phyloP scores from a whole-genome alignment of 768 basidiomycete genomes.

The Collybiopsis confluens region DNA sequence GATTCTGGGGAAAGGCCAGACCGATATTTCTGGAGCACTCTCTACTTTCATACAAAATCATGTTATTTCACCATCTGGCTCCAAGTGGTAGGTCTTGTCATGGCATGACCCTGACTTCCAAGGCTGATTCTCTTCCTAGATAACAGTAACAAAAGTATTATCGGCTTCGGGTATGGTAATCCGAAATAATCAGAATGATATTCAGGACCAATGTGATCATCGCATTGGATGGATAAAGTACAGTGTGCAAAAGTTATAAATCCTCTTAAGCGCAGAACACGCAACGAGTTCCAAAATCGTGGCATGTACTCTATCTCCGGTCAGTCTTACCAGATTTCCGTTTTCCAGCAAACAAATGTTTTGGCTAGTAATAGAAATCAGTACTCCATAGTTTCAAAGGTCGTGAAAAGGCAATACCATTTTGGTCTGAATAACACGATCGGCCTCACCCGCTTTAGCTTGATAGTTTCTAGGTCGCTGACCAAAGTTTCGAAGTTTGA shows the following conservation, averaged over 20 bases:
- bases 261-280: too few relatives aligned
- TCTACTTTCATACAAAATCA: slow-evolving; percentile 63
- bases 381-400: not conserved
- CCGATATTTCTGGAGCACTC: slow-evolving; percentile 61
- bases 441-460: slow-evolving; percentile 88
- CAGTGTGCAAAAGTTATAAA: too few relatives aligned
- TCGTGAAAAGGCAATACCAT: slow-evolving; percentile 50
- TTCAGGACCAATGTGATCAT: too few relatives aligned
- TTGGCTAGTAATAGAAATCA: slow-evolving; percentile 50
- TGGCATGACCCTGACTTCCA: too few relatives aligned
- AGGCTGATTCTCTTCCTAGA: too few relatives aligned
- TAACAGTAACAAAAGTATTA: too few relatives aligned
- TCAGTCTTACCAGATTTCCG: slow-evolving; percentile 81
- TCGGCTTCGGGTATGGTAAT: too few relatives aligned
- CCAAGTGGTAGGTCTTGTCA: not conserved
- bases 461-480: slow-evolving; percentile 84
- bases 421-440: slow-evolving; percentile 76
- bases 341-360: slow-evolving; percentile 83
- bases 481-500: slow-evolving; percentile 79
- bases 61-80: slow-evolving; percentile 25
- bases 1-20: slow-evolving; percentile 38
- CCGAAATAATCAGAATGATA: too few relatives aligned
- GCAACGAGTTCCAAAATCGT: too few relatives aligned
- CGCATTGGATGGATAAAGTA: too few relatives aligned
- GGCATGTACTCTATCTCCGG: too few relatives aligned